These are phyloP conservation scores for Eucalyptus cladocalyx DNA, from an alignment of 345 rosid genomes.

Conservation along the genomic window DNA sequence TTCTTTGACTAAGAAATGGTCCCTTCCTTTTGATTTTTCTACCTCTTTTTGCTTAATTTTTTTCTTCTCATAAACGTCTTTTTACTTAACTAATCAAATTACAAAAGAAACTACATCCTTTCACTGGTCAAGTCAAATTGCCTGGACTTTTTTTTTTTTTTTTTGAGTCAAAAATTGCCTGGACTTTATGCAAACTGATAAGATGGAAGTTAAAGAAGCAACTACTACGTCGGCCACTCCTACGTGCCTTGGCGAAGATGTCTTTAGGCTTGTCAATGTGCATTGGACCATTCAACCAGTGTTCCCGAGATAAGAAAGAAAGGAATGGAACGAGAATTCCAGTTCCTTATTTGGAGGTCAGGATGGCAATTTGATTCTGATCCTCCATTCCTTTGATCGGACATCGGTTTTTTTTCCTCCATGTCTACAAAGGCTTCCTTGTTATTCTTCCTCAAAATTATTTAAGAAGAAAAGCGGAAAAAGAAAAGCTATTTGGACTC, in stretches of 20 bases:
- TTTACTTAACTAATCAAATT: neutral
- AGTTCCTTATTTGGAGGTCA: neutral
- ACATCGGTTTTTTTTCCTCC: neutral
- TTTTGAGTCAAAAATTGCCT: too few relatives aligned
- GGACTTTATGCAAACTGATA: neutral
- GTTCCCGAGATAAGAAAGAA: neutral
- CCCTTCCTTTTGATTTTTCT: neutral
- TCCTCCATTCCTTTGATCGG: neutral
- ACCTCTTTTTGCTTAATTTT: neutral
- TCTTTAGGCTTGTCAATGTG: neutral
- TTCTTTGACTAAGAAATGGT: neutral
- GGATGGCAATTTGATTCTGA: neutral
- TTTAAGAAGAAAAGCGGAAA: neutral
- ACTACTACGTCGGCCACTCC: neutral
- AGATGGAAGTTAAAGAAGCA: neutral
- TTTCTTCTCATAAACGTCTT: neutral
- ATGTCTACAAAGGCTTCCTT: neutral
- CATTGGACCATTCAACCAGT: neutral
- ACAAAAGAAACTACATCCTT: neutral
- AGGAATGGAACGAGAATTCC: neutral
- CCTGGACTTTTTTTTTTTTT: neutral
- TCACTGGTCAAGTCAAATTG: neutral
- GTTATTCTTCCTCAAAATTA: neutral
- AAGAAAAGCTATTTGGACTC: neutral
- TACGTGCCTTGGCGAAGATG: neutral